Evolutionary conservation across 352 stramenopile genomes (phyloP), one percentile per base, ranked within the genome.

Genomic region (Pythium sukuiense): DNA sequence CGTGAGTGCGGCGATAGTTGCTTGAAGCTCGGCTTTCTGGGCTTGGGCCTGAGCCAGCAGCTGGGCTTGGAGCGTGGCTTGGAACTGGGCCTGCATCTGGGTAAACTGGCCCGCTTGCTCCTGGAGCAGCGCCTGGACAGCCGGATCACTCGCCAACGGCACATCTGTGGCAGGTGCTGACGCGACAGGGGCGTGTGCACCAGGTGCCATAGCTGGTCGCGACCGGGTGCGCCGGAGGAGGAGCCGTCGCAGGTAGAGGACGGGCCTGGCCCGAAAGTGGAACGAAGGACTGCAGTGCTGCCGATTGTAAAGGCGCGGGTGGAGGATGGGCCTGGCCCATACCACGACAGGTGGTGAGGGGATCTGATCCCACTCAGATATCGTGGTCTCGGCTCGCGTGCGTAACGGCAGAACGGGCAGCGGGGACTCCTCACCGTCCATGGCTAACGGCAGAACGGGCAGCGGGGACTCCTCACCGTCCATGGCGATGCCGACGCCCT

Each of bases 331-430:
- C 46, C 46, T 53, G 46, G n/a, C 46, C 46, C 46, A 16, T 6
- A 49, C 6, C 41, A 3, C n/a, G n/a, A 26, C 41, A 24, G 24
- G 14, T 53, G 46, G 3, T 6, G 20, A 13, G 5, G 46, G 46
- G 48, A 55, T 35, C 48, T 32, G 48, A 35, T 55, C 48, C 48
- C 48, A 55, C 48, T 33, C 24, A 18, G 48, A 20, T 2, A 55
- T 29, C 48, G 8, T n/a, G 24, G 48, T 55, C 1, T 55, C 48
- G 2, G n/a, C 0, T 2, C 48, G 48, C 1, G 24, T n/a, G 11
- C 33, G 48, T 12, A 55, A 20, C 20, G 48, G 48, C 13, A 55
- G 26, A 6, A 2, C 6, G 20, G 24, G 48, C 26, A 14, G 4
- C 26, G 24, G 24, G 2, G 48, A n/a, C 8, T 55, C 48, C 1